phyloP scores from a whole-genome alignment of 1,139 yeast genomes.

The Pichia kudriavzevii region DNA sequence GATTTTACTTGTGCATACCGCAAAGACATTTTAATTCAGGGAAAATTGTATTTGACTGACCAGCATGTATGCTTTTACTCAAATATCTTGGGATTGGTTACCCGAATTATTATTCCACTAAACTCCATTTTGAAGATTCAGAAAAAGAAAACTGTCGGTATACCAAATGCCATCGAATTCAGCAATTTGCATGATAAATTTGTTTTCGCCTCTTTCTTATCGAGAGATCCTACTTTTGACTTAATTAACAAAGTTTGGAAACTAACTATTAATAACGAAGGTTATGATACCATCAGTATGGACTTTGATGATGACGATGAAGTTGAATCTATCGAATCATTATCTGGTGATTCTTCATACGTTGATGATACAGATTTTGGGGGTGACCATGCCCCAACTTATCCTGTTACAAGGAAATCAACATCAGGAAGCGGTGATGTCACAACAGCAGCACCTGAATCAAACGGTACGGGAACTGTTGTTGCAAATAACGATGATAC shows the following conservation, averaged over 20 bases:
- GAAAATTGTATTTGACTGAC: constrained; percentile 58
- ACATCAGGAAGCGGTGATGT: too few species aligned
- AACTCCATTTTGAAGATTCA: constrained; percentile 66
- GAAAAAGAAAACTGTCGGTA: constrained; percentile 63
- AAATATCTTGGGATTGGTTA: constrained; percentile 68
- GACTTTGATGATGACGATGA: constrained; percentile 24
- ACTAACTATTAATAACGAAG: constrained; percentile 13
- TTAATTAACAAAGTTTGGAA: constrained; percentile 56
- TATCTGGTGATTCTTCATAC: neutral
- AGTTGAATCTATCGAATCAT: constrained; percentile 6
- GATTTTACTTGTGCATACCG: constrained; percentile 63
- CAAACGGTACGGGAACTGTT: too few species aligned
- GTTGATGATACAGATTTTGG: constrained; percentile 20
- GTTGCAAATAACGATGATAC: constrained; percentile 10
- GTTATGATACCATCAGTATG: constrained; percentile 15
- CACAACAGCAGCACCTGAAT: too few species aligned
- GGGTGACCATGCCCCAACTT: constrained; percentile 7
- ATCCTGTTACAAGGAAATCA: constrained; percentile 1
- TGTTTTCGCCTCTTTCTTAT: constrained; percentile 63
- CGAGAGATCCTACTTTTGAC: constrained; percentile 60
- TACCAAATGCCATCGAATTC: constrained; percentile 69
- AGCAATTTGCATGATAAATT: constrained; percentile 65
- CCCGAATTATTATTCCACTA: constrained; percentile 57
- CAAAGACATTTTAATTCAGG: constrained; percentile 68
- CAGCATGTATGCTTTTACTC: constrained; percentile 60